Evolutionary conservation across 306 rosid genomes (phyloP), one percentile per base, ranked within the genome.

Genomic region (Acacia acuminata): DNA sequence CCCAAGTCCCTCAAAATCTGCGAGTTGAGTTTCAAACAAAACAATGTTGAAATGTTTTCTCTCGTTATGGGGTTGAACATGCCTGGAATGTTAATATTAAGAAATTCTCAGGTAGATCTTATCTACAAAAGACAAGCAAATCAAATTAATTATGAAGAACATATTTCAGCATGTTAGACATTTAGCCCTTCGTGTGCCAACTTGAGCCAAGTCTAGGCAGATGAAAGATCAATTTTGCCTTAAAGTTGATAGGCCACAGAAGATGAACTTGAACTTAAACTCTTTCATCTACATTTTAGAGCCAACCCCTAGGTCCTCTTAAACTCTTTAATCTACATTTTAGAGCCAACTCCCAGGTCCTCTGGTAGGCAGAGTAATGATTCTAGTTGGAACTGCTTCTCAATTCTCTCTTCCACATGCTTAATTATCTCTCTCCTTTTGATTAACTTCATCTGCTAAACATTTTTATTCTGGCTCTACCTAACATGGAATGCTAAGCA

Each of bases 1-100:
- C 95, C 98, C 53, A 92, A 87, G 83, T 94, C 94, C 80, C 94
- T 87, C 65, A 92, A 78, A 11, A 92, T 89, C 98, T 94, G 90
- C 83, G 86, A 79, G 50, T 38, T 76, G 38, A 66, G 71, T 56
- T 81, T 80, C 78, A 76, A 65, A 13, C 16, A 80, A 53, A 73
- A 70, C 45, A 70, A 20, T 13, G 20, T 43, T 22, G 20, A 70
- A 43, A 43, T 43, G 4, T 4, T n/a, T 4, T 42, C 32, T 13
- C 27, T 17, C 13, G 50, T 20, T 20, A 20, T 20, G 25, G 24
- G 32, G 53, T 15, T 71, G 56, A 42, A 22, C 56, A 43, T 43
- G 16, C 55, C 44, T 17, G 42, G 32, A 66, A 32, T 20, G 50
- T 19, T 36, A 45, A 20, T 38, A 19, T 19, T 40, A 68, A 12